A percentile compares a stretch with the other conserved stretches of the same genome.
Conservation (phyloP, 176 grass and related monocot genomes). For the Thinopyrum elongatum region DNA sequence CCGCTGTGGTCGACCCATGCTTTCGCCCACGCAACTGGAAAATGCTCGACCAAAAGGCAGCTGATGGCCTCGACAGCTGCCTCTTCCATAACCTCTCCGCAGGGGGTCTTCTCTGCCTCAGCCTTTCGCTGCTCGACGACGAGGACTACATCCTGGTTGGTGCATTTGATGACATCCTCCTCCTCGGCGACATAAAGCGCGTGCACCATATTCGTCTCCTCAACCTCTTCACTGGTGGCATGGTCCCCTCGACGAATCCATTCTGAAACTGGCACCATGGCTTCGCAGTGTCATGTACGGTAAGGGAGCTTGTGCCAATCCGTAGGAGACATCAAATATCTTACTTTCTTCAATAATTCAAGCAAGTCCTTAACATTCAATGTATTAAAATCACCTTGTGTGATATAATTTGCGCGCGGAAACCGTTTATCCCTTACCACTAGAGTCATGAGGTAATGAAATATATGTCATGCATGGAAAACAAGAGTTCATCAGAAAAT, state of each 20-base stretch:
- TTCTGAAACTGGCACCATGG: too few species aligned
- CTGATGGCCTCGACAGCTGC: too few species aligned
- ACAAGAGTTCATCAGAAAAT: neutral
- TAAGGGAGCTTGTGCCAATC: too few species aligned
- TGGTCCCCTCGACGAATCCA: neutral
- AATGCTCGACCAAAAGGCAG: too few species aligned
- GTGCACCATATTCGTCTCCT: neutral
- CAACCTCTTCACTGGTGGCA: neutral
- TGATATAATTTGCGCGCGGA: neutral
- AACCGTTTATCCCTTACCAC: neutral
- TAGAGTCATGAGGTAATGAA: neutral
- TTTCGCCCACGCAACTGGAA: too few species aligned
- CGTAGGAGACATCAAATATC: neutral
- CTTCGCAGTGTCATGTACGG: too few species aligned
- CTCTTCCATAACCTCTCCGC: too few species aligned
- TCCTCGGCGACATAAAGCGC: neutral
- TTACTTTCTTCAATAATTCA: neutral
- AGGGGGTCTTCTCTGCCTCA: too few species aligned
- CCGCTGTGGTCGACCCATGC: too few species aligned
- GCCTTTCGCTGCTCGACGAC: too few species aligned
- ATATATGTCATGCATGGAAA: neutral
- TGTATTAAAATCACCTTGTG: neutral
- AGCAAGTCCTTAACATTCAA: neutral
- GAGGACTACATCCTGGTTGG: neutral
- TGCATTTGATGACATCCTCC: neutral